phyloP scores from a whole-genome alignment of 176 grass and related monocot genomes.

The Aegilops longissima region DNA sequence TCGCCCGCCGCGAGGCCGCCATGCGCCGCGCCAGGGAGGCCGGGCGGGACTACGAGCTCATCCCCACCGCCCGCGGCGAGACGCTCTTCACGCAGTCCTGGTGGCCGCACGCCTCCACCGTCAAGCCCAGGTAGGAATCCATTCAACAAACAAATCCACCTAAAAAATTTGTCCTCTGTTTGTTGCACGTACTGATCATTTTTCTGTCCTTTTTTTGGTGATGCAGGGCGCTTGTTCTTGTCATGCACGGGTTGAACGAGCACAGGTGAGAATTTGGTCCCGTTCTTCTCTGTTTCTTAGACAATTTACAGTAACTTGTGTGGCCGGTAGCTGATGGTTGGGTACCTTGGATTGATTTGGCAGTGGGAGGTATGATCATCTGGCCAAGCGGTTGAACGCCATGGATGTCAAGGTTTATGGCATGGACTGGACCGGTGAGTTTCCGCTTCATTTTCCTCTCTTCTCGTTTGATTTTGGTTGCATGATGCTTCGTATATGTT shows the following conservation, averaged over 20 bases:
- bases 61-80: conserved; percentile 58
- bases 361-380: conserved; percentile 86
- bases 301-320: not conserved
- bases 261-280: conserved; percentile 56
- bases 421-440: conserved; percentile 96
- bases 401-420: conserved; percentile 85
- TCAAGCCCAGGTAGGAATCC: conserved; percentile 28
- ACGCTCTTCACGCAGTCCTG: conserved; percentile 84
- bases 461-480: not conserved
- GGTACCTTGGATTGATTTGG: conserved; percentile 24
- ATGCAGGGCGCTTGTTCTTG: conserved; percentile 67
- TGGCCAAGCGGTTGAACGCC: conserved; percentile 76
- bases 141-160: no score
- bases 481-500: not conserved
- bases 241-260: conserved; percentile 94
- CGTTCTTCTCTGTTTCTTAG: not conserved
- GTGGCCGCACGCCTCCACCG: conserved; percentile 47
- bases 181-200: not conserved
- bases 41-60: conserved; percentile 54
- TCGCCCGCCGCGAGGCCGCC: conserved; percentile 45
- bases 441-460: not conserved
- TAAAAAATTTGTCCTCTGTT: not conserved
- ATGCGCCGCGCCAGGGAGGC: conserved; percentile 34
- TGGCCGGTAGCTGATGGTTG: conserved; percentile 16
- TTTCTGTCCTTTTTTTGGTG: conserved; percentile 9